A percentile compares a stretch with the other conserved stretches of the same genome.
phyloP scores from a whole-genome alignment of 2,329 filamentous ascomycete species.

The Colletotrichum limetticola region DNA sequence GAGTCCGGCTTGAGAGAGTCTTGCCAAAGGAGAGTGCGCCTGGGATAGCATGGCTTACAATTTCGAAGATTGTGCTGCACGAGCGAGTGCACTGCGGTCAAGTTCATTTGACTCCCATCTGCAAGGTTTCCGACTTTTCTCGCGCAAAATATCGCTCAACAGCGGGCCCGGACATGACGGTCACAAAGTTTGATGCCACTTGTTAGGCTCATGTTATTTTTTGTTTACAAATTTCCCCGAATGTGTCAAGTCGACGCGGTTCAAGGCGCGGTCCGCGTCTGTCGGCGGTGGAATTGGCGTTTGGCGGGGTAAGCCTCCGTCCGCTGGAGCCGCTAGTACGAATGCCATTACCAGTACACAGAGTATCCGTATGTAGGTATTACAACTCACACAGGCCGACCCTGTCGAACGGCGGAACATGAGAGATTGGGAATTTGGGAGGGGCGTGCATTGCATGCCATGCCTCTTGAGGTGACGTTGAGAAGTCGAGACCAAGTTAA shows the following conservation, averaged over 20 bases:
- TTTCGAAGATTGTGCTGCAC: background rate
- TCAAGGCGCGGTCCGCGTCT: constrained; percentile 13
- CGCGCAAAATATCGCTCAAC: background rate
- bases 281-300: background rate
- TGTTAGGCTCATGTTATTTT: constrained; percentile 1
- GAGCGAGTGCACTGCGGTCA: constrained; percentile 5
- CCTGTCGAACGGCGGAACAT: background rate
- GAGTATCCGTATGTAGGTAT: too few relatives aligned
- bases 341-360: background rate
- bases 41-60: background rate
- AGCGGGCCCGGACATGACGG: background rate
- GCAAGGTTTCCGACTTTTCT: background rate
- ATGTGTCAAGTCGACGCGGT: constrained; percentile 16
- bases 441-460: background rate
- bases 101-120: background rate
- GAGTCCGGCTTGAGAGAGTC: background rate
- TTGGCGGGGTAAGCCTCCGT: constrained; percentile 11
- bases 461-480: constrained; percentile 10
- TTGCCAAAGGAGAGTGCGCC: background rate
- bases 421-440: constrained; percentile 1
- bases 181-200: background rate
- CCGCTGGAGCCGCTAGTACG: background rate
- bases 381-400: constrained; percentile 6
- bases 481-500: background rate
- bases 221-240: constrained; percentile 30